Evolutionary conservation across 2,329 filamentous ascomycete species (phyloP), one percentile per base, ranked within the genome.

Genomic region (Stagonosporopsis chrysanthemi): DNA sequence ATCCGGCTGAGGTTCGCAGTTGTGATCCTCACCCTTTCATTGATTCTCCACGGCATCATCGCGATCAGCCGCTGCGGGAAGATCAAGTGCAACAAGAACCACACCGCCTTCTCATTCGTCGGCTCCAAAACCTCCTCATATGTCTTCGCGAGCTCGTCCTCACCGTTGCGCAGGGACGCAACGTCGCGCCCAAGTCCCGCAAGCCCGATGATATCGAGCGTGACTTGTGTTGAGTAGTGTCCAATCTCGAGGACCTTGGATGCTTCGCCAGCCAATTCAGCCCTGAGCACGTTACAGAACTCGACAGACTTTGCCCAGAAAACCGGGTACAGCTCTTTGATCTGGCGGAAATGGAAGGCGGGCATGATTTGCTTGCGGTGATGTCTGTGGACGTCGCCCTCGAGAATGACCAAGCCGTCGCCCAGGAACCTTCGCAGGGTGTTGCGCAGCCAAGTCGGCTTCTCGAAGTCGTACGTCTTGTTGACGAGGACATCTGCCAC

Each of bases 251-350:
- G 59, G 8, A 77, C 70, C 23, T 74, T 66, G 22, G 68, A 65
- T 7, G 76, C 71, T 22, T 82, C 70, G 62, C 75, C 70, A 65
- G 78, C 54, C n/a, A 86, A 72, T 24, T 82, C 75, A 8, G 77
- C 73, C 1, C 81, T 83, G 74, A 96, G 88, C 46, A 83, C 83
- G 19, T 84, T 76, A 6, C 88, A 86, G 66, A 88, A 84, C 71
- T 94, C 88, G 7, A 83, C 76, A 0, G 88, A 84, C 77, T 96
- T 96, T 19, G 78, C 68, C 92, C 92, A 97, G 75, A 97, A 96
- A 6, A 90, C 79, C 0, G 91, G 89, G 67, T 96, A 95, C 14
- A 97, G 79, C 57, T 94, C 85, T 72, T 95, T 96, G 73, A 96
- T 82, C 68, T 96, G 90, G 22, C 92, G 85, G 70, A 91, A 96